A percentile compares a stretch with the other conserved stretches of the same genome.
phyloP scores from a whole-genome alignment of 2,329 filamentous ascomycete species.

The Hypoxylon sp. region DNA sequence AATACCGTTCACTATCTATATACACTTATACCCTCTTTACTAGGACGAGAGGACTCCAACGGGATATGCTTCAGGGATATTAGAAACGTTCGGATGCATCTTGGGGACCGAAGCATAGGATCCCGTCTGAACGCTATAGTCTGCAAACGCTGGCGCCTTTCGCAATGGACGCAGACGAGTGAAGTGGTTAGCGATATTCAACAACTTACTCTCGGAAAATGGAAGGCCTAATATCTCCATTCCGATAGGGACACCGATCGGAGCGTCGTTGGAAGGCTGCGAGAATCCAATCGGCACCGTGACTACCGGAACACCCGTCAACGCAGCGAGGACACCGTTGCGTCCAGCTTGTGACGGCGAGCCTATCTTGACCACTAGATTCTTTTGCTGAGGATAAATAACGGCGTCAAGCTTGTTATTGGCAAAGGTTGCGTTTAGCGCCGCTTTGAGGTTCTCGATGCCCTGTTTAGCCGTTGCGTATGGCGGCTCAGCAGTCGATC shows the following conservation, averaged over 20 bases:
- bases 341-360: slow-evolving; percentile 69
- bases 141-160: slow-evolving; percentile 61
- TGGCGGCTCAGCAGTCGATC: slow-evolving; percentile 63
- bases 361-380: slow-evolving; percentile 71
- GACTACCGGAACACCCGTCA: slow-evolving; percentile 58
- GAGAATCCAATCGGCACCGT: slow-evolving; percentile 69
- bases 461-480: slow-evolving; percentile 62
- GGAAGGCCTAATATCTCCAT: slow-evolving; percentile 72
- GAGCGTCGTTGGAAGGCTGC: slow-evolving; percentile 60
- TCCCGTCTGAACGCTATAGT: slow-evolving; percentile 54
- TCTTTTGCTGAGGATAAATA: slow-evolving; percentile 75
- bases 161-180: slow-evolving; percentile 62
- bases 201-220: slow-evolving; percentile 67
- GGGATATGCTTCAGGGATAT: slow-evolving; percentile 62
- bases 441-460: slow-evolving; percentile 66
- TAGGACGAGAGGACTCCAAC: slow-evolving; percentile 56
- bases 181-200: slow-evolving; percentile 66
- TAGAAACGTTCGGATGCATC: slow-evolving; percentile 58
- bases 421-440: slow-evolving; percentile 65
- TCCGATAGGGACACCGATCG: slow-evolving; percentile 71
- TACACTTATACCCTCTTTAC: neutral
- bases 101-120: slow-evolving; percentile 59
- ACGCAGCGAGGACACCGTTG: slow-evolving; percentile 60
- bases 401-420: slow-evolving; percentile 66
- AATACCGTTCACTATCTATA: slow-evolving; percentile 6